A percentile compares a stretch with the other conserved stretches of the same genome.
These are phyloP conservation scores for Ustilago xerochloae DNA, from an alignment of 1,284 basidiomycete species.

Conservation along the genomic window DNA sequence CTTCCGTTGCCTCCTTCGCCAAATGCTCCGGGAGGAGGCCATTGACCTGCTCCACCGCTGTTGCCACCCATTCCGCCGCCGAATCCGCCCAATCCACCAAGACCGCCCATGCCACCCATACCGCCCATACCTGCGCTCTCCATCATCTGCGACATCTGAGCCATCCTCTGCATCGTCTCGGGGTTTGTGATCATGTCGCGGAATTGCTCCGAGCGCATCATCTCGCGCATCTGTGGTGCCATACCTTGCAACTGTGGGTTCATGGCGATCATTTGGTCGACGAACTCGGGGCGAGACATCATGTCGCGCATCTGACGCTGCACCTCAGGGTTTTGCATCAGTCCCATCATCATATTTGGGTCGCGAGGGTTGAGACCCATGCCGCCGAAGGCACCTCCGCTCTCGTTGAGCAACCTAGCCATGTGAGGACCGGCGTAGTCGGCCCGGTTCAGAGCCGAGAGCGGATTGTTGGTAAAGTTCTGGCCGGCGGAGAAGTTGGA, in stretches of 20 bases:
- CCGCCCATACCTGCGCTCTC: constrained; percentile 51
- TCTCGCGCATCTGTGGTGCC: constrained; percentile 62
- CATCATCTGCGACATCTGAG: constrained; percentile 55
- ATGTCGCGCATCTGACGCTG: constrained; percentile 63
- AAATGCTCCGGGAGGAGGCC: constrained; percentile 59
- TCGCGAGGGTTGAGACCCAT: constrained; percentile 65
- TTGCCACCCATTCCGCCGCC: constrained; percentile 23
- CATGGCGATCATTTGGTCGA: constrained; percentile 65
- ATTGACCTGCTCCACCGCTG: constrained; percentile 28
- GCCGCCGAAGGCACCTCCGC: constrained; percentile 56
- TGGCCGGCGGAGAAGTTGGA: constrained; percentile 64
- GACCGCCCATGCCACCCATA: constrained; percentile 32
- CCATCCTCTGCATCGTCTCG: constrained; percentile 62
- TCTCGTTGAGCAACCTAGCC: constrained; percentile 60
- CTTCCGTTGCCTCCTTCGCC: constrained; percentile 13
- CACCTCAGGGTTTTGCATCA: constrained; percentile 64
- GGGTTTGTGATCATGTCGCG: constrained; percentile 65
- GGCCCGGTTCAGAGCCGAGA: constrained; percentile 63
- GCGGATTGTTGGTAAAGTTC: constrained; percentile 64
- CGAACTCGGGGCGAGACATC: constrained; percentile 61
- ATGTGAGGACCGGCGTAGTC: constrained; percentile 66
- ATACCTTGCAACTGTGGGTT: constrained; percentile 63
- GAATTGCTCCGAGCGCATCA: constrained; percentile 64
- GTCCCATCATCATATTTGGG: constrained; percentile 64
- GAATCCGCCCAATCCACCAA: constrained; percentile 15